Percentiles rank a stretch among this genome's conserved stretches.
Conservation (phyloP, 768 basidiomycete species). For the Tricholomella constricta region DNA sequence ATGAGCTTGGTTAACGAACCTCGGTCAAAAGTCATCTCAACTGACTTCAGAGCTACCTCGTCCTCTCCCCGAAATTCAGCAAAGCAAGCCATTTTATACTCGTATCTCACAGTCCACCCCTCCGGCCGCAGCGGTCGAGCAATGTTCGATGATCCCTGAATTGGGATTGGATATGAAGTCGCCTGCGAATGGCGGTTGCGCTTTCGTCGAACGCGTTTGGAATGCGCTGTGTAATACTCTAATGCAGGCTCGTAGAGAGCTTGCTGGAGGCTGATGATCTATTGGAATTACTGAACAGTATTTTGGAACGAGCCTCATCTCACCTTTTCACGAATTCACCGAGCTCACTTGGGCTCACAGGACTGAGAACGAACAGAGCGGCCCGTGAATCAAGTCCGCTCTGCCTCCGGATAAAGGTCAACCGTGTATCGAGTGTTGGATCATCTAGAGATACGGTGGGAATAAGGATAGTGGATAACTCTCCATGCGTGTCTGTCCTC, state of each 20-base stretch:
- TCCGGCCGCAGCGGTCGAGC: conserved; percentile 72
- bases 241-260: conserved; percentile 87
- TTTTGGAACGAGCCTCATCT: not conserved
- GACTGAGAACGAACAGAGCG: conserved; percentile 91
- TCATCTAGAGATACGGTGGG: conserved; percentile 58
- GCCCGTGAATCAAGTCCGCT: conserved; percentile 90
- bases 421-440: conserved; percentile 74
- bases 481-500: conserved; percentile 19
- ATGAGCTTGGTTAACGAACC: conserved; percentile 12
- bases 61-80: conserved; percentile 94
- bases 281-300: not conserved
- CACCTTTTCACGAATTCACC: conserved; percentile 88
- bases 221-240: conserved; percentile 93
- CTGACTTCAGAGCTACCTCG: conserved; percentile 89
- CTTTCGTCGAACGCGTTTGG: conserved; percentile 89
- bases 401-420: conserved; percentile 86
- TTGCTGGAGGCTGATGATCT: conserved; percentile 68
- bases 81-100: conserved; percentile 97
- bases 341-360: conserved; percentile 84
- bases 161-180: conserved; percentile 50
- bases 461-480: not conserved
- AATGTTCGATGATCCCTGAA: conserved; percentile 43
- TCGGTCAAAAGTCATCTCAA: conserved; percentile 17
- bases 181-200: conserved; percentile 77
- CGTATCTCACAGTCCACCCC: conserved; percentile 96